Evolutionary conservation across 1,284 basidiomycete species (phyloP).

Genomic region (Schizophyllum amplum): DNA sequence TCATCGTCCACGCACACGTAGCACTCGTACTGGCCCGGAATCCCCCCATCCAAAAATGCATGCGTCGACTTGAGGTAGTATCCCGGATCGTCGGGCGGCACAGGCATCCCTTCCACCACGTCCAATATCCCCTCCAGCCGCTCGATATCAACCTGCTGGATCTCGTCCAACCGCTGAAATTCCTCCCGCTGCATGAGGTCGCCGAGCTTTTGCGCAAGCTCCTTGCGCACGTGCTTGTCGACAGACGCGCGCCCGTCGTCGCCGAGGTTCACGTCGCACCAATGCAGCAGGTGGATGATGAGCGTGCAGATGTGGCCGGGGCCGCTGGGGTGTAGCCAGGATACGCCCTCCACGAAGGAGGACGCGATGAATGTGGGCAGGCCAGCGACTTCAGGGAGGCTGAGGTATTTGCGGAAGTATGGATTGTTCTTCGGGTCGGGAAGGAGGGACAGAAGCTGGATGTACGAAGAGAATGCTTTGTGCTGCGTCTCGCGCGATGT

Average conservation of each 20-base stretch:
- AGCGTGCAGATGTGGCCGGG: slow-evolving; percentile 14
- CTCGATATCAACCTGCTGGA: slow-evolving; percentile 10
- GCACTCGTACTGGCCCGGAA: slow-evolving; percentile 8
- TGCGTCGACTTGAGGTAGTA: slow-evolving; percentile 13
- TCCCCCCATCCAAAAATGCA: slow-evolving; percentile 10
- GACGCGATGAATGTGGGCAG: slow-evolving; percentile 15
- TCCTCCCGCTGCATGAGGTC: neutral
- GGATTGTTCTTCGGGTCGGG: slow-evolving; percentile 17
- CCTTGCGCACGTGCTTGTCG: slow-evolving; percentile 12
- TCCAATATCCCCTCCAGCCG: slow-evolving; percentile 10
- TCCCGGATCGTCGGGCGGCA: neutral
- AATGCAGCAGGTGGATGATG: slow-evolving; percentile 15
- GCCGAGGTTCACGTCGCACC: slow-evolving; percentile 17
- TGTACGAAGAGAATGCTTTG: slow-evolving; percentile 11
- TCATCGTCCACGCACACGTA: slow-evolving; percentile 10
- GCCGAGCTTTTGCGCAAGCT: slow-evolving; percentile 4
- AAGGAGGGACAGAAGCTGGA: slow-evolving; percentile 18
- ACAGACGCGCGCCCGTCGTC: slow-evolving; percentile 17
- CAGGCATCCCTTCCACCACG: slow-evolving; percentile 8
- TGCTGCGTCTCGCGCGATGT: slow-evolving; percentile 13
- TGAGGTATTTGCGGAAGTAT: slow-evolving; percentile 17
- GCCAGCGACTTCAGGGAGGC: slow-evolving; percentile 7
- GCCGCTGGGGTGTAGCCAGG: slow-evolving; percentile 12
- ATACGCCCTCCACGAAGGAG: slow-evolving; percentile 14
- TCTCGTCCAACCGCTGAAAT: neutral